Conservation (phyloP, 345 rosid species). For the Garcia nutans region DNA sequence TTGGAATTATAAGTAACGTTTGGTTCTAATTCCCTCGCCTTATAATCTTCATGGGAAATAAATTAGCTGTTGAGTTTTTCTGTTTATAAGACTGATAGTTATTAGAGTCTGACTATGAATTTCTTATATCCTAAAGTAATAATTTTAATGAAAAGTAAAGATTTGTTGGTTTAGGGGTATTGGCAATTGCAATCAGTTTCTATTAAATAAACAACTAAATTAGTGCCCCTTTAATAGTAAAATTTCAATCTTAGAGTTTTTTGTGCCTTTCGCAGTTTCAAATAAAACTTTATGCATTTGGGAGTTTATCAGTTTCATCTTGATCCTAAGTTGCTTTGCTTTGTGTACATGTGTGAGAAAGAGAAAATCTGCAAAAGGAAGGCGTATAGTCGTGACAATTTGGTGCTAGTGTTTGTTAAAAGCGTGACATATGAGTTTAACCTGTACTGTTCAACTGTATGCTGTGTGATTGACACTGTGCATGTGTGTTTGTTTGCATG, state of each 20-base stretch:
- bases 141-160: not conserved
- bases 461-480: constrained; percentile 66
- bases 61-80: not conserved
- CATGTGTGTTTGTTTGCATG: constrained; percentile 69
- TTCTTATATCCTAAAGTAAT: not conserved
- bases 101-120: not conserved
- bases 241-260: not conserved
- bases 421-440: constrained; percentile 12
- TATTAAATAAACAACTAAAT: not conserved
- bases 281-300: not conserved
- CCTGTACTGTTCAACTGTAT: constrained; percentile 35
- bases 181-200: not conserved
- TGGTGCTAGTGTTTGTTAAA: constrained; percentile 21
- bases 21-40: not conserved
- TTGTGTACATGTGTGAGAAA: not conserved
- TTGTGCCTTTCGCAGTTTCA: not conserved
- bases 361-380: not conserved
- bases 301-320: not conserved
- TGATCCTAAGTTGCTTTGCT: not conserved
- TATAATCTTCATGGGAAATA: not conserved
- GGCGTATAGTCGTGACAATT: constrained; percentile 12
- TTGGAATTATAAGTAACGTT: not conserved
- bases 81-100: not conserved
- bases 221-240: not conserved
- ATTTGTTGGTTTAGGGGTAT: not conserved